phyloP scores from a whole-genome alignment of 345 rosid genomes.

The Boechera stricta region DNA sequence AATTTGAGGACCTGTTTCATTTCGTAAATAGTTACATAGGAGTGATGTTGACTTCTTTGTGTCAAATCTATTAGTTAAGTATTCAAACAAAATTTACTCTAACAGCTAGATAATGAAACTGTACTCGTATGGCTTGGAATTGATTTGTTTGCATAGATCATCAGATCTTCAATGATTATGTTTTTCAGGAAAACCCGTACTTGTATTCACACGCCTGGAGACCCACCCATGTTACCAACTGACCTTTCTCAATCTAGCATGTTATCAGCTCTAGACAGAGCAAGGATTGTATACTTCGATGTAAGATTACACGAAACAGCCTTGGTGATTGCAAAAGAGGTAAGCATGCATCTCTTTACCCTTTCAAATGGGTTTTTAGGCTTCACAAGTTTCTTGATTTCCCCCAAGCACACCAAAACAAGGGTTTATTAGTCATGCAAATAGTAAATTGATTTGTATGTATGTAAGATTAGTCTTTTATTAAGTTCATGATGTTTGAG shows the following conservation, averaged over 20 bases:
- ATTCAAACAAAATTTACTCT: background rate
- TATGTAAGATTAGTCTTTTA: constrained; percentile 12
- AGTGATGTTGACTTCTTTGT: constrained; percentile 3
- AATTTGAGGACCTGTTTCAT: constrained; percentile 14
- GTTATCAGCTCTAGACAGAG: constrained; percentile 65
- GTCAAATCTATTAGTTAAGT: background rate
- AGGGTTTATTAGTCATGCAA: background rate
- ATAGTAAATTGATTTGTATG: constrained; percentile 1
- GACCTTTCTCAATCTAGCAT: constrained; percentile 61
- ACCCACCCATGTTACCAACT: constrained; percentile 67
- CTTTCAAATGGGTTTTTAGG: background rate
- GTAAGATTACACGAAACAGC: constrained; percentile 74
- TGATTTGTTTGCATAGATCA: background rate
- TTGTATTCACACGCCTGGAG: constrained; percentile 86
- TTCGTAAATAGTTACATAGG: background rate
- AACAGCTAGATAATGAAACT: background rate
- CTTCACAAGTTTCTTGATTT: background rate
- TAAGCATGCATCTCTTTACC: constrained; percentile 40
- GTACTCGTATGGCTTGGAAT: constrained; percentile 2
- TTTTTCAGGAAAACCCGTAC: constrained; percentile 85
- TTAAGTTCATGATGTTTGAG: constrained; percentile 3
- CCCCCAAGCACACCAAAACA: constrained; percentile 5
- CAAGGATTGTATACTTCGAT: constrained; percentile 69
- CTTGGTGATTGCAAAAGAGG: constrained; percentile 71
- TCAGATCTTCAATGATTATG: background rate